Evolutionary conservation across 2,329 filamentous ascomycete genomes (phyloP).

Genomic region (Zasmidium angulare): DNA sequence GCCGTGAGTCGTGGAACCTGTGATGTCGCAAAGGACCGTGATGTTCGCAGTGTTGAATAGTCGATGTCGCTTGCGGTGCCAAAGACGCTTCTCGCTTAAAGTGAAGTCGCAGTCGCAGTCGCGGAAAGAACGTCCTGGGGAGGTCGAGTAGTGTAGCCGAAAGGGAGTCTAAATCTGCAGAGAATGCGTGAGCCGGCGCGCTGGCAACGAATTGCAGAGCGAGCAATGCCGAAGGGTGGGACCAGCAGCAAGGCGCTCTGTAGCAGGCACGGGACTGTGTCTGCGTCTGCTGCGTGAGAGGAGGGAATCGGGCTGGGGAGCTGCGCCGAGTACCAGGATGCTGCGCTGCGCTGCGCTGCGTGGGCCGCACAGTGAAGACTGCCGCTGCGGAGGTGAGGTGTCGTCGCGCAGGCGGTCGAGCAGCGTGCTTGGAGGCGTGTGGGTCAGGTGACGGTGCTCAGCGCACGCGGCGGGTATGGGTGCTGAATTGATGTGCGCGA

Average conservation of each 20-base stretch:
- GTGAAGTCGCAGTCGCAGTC: constrained; percentile 9
- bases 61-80: constrained; percentile 2
- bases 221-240: constrained; percentile 13
- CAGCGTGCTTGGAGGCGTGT: not conserved
- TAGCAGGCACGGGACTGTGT: constrained; percentile 17
- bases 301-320: not conserved
- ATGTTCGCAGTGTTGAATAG: constrained; percentile 6
- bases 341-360: too few relatives aligned
- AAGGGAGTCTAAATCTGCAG: constrained; percentile 22
- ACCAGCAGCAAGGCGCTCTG: constrained; percentile 7
- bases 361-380: not conserved
- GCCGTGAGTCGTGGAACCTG: not conserved
- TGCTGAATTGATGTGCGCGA: not conserved
- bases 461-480: not conserved
- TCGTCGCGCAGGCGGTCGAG: not conserved
- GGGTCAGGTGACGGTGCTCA: not conserved
- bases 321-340: constrained; percentile 7
- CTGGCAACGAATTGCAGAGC: constrained; percentile 12
- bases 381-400: not conserved
- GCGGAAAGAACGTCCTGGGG: constrained; percentile 18
- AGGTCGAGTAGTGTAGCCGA: constrained; percentile 12
- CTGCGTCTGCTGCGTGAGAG: constrained; percentile 8
- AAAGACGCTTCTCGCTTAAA: constrained; percentile 11
- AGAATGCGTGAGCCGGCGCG: constrained; percentile 21
- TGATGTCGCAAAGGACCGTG: constrained; percentile 14